Base-by-base conservation (phyloP, 2,329 filamentous ascomycete genomes). In the Paraphoma chrysanthemicola region DNA sequence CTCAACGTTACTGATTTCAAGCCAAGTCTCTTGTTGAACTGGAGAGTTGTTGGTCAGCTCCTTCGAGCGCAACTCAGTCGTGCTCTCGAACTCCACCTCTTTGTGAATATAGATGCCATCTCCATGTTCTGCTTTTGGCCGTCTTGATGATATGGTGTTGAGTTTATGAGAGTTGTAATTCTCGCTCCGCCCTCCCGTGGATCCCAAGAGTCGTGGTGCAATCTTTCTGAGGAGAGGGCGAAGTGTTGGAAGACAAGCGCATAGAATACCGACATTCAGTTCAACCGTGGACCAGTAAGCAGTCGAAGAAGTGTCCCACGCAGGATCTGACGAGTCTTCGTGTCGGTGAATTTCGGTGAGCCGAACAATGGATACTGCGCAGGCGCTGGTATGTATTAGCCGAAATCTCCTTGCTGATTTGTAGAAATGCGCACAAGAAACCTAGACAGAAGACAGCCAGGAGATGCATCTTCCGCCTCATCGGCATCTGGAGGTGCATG, bases 221-320 rank as follows among this genome's bases (percentile, higher is more conserved):
- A 57, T 14, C 17, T 56, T 57, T 39, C 49, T 52, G 16, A 66
- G 44, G 1, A 64, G 48, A 2, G 60, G 56, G 5, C 63, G 63
- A n/a, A 66, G 47, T 2, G 63, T 64, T 43, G 63, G 63, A 23
- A 66, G 44, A 39, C 59, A 66, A 2, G 63, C 63, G 48, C 63
- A 66, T 1, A 66, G 53, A 31, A 66, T 64, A 9, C 63, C 63
- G 18, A 57, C 54, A 33, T 60, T 64, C 12, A 66, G 51, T 52
- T 64, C 62, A 4, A 63, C 49, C 6, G 54, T 54, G 5, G 51
- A 51, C 48, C 49, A 56, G 33, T 57, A 62, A 18, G 49, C 55
- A 18, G 53, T 48, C 1, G 51, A n/a, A 1, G 60, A 53, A 14
- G 52, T 57, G 29, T 56, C 56, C 60, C 63, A 63, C 6, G 51